These are phyloP conservation scores for Ajuga chamaepitys DNA, from an alignment of 257 asterid genomes.

Conservation along the genomic window DNA sequence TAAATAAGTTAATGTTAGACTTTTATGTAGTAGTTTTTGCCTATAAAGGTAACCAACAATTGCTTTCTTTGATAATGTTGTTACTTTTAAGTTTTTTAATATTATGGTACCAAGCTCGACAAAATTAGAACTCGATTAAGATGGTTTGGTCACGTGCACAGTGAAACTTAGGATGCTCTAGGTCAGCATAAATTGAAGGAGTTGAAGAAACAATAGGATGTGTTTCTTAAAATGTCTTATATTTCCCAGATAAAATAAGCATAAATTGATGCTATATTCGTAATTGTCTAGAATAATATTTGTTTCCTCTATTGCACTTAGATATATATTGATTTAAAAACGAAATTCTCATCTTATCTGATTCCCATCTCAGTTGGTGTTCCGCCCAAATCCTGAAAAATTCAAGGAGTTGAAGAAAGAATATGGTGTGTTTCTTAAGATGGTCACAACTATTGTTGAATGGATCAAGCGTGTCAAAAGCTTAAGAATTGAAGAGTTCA, in stretches of 20 bases:
- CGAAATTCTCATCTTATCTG: not conserved
- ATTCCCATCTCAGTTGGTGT: constrained; percentile 44
- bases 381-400: constrained; percentile 66
- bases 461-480: constrained; percentile 35
- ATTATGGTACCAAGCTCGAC: no score
- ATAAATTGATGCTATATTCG: not conserved
- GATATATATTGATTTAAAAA: not conserved
- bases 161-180: no score
- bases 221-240: no score
- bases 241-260: not conserved
- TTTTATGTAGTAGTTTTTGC: no score
- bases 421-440: constrained; percentile 46
- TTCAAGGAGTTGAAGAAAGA: constrained; percentile 47
- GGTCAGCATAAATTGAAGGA: no score
- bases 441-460: constrained; percentile 29
- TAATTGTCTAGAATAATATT: not conserved
- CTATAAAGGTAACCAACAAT: no score
- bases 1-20: no score
- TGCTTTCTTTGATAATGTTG: no score
- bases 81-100: no score
- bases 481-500: constrained; percentile 25
- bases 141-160: no score
- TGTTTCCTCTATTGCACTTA: not conserved
- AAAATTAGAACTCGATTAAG: no score
- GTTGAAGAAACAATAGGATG: no score